Conservation (phyloP, 176 grass and related monocot genomes). For the Avena atlantica region DNA sequence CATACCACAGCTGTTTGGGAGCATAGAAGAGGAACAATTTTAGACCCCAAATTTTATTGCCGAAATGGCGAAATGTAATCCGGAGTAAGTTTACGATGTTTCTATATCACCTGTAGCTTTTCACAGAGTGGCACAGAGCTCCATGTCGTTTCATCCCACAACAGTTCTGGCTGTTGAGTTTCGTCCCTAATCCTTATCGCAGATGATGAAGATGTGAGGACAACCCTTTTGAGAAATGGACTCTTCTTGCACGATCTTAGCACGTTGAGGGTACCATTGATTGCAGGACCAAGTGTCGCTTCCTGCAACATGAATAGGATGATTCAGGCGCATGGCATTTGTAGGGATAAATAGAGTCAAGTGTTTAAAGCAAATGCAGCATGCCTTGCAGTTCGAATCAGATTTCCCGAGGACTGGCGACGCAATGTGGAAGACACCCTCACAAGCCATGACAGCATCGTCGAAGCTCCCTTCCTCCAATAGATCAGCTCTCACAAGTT, state of each 20-base stretch:
- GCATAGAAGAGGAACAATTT: neutral
- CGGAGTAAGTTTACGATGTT: neutral
- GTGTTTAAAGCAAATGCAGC: neutral
- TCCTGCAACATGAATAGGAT: slow-evolving; percentile 47
- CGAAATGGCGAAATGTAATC: neutral
- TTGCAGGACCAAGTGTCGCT: slow-evolving; percentile 76
- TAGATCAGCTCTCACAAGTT: slow-evolving; percentile 77
- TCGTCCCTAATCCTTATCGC: slow-evolving; percentile 76
- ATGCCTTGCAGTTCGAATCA: slow-evolving; percentile 83
- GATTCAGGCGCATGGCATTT: neutral
- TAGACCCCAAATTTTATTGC: neutral
- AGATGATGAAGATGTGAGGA: slow-evolving; percentile 91
- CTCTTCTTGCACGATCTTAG: slow-evolving; percentile 93
- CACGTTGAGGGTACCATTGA: slow-evolving; percentile 81
- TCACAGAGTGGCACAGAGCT: slow-evolving; percentile 83
- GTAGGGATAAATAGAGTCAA: neutral
- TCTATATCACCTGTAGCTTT: slow-evolving; percentile 65
- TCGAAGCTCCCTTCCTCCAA: slow-evolving; percentile 86
- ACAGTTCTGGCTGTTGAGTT: slow-evolving; percentile 52
- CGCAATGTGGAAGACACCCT: slow-evolving; percentile 86
- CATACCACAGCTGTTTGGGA: slow-evolving; percentile 76
- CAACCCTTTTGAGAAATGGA: slow-evolving; percentile 70
- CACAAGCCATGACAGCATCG: slow-evolving; percentile 64
- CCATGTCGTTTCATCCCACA: slow-evolving; percentile 76
- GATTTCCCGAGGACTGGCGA: slow-evolving; percentile 68